These are phyloP conservation scores for Physcia stellaris DNA, from an alignment of 495 filamentous ascomycete genomes.

Conservation along the genomic window DNA sequence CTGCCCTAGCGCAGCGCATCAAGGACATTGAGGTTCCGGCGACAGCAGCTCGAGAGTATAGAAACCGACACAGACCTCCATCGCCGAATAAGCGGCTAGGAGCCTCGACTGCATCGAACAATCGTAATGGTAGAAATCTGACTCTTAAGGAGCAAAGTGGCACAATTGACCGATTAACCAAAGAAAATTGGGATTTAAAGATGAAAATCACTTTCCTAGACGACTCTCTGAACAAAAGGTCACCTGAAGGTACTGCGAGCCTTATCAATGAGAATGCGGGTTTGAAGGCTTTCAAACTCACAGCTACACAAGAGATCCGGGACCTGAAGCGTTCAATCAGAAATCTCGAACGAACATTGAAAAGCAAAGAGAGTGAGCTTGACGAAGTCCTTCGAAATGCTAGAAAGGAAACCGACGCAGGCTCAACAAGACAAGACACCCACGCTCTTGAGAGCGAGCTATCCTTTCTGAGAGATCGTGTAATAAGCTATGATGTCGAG, in stretches of 20 bases:
- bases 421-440: conserved; percentile 41
- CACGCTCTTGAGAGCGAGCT: conserved; percentile 77
- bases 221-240: conserved; percentile 77
- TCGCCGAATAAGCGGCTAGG: conserved; percentile 40
- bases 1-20: conserved; percentile 74
- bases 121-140: conserved; percentile 62
- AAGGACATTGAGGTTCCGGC: conserved; percentile 82
- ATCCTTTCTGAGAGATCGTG: conserved; percentile 61
- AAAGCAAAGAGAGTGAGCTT: conserved; percentile 51
- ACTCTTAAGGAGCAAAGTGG: conserved; percentile 95
- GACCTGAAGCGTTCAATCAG: conserved; percentile 60
- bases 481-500: conserved; percentile 69
- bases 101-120: conserved; percentile 36
- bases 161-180: conserved; percentile 87
- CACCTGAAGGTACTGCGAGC: conserved; percentile 91
- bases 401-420: conserved; percentile 44
- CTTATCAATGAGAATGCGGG: conserved; percentile 97
- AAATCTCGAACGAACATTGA: conserved; percentile 72
- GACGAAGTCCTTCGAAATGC: conserved; percentile 26
- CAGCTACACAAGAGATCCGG: conserved; percentile 80
- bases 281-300: conserved; percentile 75
- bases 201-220: conserved; percentile 76
- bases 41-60: conserved; percentile 73
- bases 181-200: conserved; percentile 83
- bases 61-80: conserved; percentile 41